Evolutionary conservation across 331 rosid species (phyloP).

Genomic region (Malus hybrid): DNA sequence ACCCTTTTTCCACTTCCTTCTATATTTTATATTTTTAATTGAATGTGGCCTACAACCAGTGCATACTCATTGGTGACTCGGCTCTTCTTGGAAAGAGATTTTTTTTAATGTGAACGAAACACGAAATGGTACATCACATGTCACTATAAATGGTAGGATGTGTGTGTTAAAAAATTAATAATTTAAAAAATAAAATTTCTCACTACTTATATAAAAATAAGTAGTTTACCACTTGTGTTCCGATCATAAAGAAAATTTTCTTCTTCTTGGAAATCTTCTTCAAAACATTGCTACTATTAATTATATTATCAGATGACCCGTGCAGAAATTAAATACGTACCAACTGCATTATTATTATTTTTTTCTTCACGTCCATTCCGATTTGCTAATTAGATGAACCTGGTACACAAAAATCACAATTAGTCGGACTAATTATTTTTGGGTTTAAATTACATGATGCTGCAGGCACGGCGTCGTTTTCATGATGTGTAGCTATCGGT

Average conservation of each 20-base stretch:
- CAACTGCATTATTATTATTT: background rate
- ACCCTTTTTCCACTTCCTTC: background rate
- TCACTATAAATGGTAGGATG: no score
- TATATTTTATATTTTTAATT: no score
- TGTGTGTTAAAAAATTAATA: no score
- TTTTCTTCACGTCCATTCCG: background rate
- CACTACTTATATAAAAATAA: no score
- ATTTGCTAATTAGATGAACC: background rate
- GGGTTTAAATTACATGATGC: background rate
- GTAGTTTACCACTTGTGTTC: no score
- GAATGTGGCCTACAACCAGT: background rate
- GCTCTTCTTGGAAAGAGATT: background rate
- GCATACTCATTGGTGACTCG: background rate
- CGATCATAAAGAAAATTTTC: no score
- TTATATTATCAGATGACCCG: background rate
- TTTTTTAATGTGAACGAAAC: no score
- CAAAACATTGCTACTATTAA: background rate
- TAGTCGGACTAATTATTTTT: background rate
- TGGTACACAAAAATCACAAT: background rate
- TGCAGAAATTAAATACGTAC: background rate
- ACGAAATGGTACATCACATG: no score
- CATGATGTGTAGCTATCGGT: background rate
- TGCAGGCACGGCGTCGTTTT: conserved; percentile 5
- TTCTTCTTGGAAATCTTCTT: background rate
- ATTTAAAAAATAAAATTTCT: no score